Percentiles rank a stretch among this genome's conserved stretches.
Conservation (phyloP, 257 asterid genomes). For the Petunia axillaris region DNA sequence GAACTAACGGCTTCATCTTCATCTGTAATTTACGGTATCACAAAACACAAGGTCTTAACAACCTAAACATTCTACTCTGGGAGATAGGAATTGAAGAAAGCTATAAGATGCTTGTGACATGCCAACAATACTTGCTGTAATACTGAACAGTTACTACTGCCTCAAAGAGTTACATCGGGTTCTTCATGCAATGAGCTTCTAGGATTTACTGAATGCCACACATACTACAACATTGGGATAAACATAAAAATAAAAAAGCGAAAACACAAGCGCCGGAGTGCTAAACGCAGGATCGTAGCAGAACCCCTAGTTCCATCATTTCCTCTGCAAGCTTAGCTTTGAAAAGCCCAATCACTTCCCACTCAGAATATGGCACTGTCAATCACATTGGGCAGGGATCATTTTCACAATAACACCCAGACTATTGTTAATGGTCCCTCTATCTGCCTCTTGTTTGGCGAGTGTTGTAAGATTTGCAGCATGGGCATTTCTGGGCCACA, state of each 20-base stretch:
- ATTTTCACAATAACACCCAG: background rate
- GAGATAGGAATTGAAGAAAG: background rate
- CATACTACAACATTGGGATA: background rate
- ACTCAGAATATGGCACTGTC: background rate
- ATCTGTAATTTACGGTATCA: background rate
- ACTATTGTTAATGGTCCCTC: background rate
- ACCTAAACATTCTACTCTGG: background rate
- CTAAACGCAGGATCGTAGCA: background rate
- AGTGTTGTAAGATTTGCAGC: slow-evolving; percentile 72
- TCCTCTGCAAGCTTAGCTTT: background rate
- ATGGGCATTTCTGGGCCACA: slow-evolving; percentile 64
- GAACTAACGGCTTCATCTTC: background rate
- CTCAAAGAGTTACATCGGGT: background rate
- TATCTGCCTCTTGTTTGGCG: slow-evolving; percentile 57
- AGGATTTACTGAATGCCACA: background rate
- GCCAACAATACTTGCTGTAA: background rate
- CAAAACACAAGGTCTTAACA: background rate
- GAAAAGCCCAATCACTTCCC: background rate
- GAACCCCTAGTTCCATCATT: background rate
- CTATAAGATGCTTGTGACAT: background rate
- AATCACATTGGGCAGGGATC: background rate
- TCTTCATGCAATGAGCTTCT: too few species aligned
- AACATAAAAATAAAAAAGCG: background rate
- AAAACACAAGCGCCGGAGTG: background rate
- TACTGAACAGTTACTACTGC: background rate